These are phyloP conservation scores for Starmerella apicola DNA, from an alignment of 805 yeast genomes.

Conservation along the genomic window DNA sequence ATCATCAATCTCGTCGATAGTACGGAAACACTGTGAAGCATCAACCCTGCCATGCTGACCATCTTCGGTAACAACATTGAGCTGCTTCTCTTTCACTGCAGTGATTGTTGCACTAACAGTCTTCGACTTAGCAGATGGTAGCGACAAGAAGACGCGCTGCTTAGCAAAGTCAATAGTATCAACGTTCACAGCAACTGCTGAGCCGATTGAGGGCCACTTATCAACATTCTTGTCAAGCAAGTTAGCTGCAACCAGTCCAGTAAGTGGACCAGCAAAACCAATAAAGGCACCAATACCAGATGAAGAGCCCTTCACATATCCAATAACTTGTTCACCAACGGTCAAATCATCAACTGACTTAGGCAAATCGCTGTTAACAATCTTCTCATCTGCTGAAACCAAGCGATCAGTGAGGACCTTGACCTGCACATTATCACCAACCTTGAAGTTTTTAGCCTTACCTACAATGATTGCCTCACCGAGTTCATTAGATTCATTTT, in stretches of 20 bases:
- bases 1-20: slow-evolving; percentile 43
- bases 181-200: slow-evolving; percentile 31
- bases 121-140: slow-evolving; percentile 1
- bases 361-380: slow-evolving; percentile 57
- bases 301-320: slow-evolving; percentile 71
- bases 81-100: slow-evolving; percentile 56
- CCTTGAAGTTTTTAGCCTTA: slow-evolving; percentile 31
- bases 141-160: slow-evolving; percentile 45
- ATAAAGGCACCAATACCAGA: slow-evolving; percentile 63
- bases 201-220: slow-evolving; percentile 40
- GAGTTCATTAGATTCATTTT: slow-evolving; percentile 37
- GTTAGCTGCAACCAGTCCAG: slow-evolving; percentile 71
- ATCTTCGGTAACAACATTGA: slow-evolving; percentile 55
- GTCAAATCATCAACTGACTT: slow-evolving; percentile 44
- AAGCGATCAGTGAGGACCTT: slow-evolving; percentile 49
- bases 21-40: slow-evolving; percentile 53
- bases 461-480: slow-evolving; percentile 40
- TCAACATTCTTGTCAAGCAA: slow-evolving; percentile 25
- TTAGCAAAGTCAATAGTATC: slow-evolving; percentile 55
- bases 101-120: slow-evolving; percentile 33
- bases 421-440: slow-evolving; percentile 50
- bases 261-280: slow-evolving; percentile 55
- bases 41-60: slow-evolving; percentile 77
- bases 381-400: slow-evolving; percentile 52
- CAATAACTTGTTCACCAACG: slow-evolving; percentile 43